A percentile compares a stretch with the other conserved stretches of the same genome.
Evolutionary conservation across 2,329 filamentous ascomycete species (phyloP).

Genomic region (Ramularia collo-cygni): DNA sequence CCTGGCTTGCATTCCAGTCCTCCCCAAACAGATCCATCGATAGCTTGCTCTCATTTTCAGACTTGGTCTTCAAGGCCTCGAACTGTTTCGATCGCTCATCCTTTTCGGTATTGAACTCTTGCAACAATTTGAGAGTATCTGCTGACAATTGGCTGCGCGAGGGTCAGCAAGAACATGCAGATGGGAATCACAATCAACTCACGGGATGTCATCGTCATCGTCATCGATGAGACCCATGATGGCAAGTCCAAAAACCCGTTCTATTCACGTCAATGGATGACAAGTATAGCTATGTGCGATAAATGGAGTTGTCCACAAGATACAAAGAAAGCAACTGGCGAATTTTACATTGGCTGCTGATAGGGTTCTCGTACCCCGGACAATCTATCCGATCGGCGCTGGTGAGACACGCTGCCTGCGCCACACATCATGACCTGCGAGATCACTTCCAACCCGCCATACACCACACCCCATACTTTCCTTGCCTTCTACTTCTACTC

Average conservation of each 20-base stretch:
- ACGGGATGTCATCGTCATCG: slow-evolving; percentile 20
- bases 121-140: slow-evolving; percentile 60
- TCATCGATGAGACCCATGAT: slow-evolving; percentile 3
- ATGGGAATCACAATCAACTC: slow-evolving; percentile 7
- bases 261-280: no score
- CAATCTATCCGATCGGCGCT: no score
- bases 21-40: slow-evolving; percentile 68
- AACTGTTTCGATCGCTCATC: slow-evolving; percentile 61
- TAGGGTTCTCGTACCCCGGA: no score
- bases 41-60: slow-evolving; percentile 39
- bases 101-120: slow-evolving; percentile 67
- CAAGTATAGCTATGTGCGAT: no score
- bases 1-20: slow-evolving; percentile 66
- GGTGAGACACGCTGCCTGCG: no score
- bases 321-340: no score
- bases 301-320: no score
- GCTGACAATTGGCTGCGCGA: slow-evolving; percentile 54
- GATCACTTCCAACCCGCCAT: slow-evolving; percentile 1
- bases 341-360: no score
- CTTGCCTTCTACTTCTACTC: slow-evolving; percentile 1
- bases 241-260: no score
- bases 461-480: slow-evolving; percentile 1
- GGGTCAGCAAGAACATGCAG: slow-evolving; percentile 3
- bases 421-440: not conserved
- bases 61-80: slow-evolving; percentile 55